These are phyloP conservation scores for Serendipita vermifera DNA, from an alignment of 768 basidiomycete species.

Conservation along the genomic window DNA sequence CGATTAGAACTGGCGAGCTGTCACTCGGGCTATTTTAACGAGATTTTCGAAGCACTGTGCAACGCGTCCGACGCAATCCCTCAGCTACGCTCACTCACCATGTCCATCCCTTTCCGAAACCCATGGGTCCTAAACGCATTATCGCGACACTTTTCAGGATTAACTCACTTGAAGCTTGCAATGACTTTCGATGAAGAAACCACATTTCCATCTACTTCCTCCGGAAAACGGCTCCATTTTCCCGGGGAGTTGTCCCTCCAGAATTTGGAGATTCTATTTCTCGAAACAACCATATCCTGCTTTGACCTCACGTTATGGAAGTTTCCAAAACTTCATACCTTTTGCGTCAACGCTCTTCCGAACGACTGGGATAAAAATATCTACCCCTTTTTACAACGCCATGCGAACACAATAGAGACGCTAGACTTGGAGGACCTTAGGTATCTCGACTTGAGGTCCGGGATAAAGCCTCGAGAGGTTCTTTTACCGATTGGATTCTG, in stretches of 20 bases:
- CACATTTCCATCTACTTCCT: neutral
- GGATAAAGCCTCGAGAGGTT: neutral
- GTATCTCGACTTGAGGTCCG: neutral
- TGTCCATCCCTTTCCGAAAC: neutral
- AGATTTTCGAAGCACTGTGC: neutral
- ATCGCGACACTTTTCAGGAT: neutral
- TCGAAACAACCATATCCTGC: neutral
- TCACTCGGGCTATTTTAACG: neutral
- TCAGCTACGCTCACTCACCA: neutral
- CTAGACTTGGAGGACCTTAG: neutral
- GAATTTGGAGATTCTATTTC: neutral
- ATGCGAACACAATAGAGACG: neutral
- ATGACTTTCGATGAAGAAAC: neutral
- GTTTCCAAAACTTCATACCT: neutral
- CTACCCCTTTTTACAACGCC: neutral
- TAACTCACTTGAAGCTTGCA: too few species aligned
- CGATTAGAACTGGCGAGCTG: neutral
- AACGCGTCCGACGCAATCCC: neutral
- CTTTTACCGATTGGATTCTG: too few species aligned
- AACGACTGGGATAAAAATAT: neutral
- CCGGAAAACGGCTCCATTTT: neutral
- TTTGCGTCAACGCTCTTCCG: neutral
- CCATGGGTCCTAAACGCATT: neutral
- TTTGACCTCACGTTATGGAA: neutral
- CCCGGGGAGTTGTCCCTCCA: neutral